A percentile compares a stretch with the other conserved stretches of the same genome.
phyloP scores from a whole-genome alignment of 73 alveolate species.

The Paramecium caudatum region DNA sequence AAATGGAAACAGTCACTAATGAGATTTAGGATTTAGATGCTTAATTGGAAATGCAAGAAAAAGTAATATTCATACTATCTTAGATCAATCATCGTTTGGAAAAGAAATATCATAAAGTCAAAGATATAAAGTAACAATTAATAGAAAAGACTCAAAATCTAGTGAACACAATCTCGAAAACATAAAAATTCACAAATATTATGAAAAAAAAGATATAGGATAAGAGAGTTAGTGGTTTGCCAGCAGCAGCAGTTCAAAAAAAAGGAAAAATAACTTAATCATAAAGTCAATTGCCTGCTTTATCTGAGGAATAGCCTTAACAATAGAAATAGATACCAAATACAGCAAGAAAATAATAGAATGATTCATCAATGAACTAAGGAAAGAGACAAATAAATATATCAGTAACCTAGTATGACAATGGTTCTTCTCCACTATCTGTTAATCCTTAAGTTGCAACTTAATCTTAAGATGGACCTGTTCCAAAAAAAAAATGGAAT shows the following conservation, averaged over 20 bases:
- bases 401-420: too few relatives aligned
- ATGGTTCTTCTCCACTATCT: too few relatives aligned
- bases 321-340: neutral
- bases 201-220: slow-evolving; percentile 59
- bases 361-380: too few relatives aligned
- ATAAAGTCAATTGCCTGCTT: neutral
- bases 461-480: neutral
- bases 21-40: slow-evolving; percentile 27
- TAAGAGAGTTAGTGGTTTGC: neutral
- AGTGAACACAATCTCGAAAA: neutral
- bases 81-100: slow-evolving; percentile 18
- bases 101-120: slow-evolving; percentile 36
- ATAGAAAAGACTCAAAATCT: slow-evolving; percentile 30
- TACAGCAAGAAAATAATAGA: neutral
- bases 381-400: too few relatives aligned
- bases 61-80: neutral
- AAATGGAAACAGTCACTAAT: neutral
- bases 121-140: neutral
- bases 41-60: slow-evolving; percentile 9
- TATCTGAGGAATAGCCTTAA: neutral
- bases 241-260: too few relatives aligned
- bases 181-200: slow-evolving; percentile 32
- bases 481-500: slow-evolving; percentile 22
- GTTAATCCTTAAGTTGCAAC: too few relatives aligned
- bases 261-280: neutral